These are phyloP conservation scores for Penicillium crystallinum DNA, from an alignment of 495 filamentous ascomycete genomes.

Conservation along the genomic window DNA sequence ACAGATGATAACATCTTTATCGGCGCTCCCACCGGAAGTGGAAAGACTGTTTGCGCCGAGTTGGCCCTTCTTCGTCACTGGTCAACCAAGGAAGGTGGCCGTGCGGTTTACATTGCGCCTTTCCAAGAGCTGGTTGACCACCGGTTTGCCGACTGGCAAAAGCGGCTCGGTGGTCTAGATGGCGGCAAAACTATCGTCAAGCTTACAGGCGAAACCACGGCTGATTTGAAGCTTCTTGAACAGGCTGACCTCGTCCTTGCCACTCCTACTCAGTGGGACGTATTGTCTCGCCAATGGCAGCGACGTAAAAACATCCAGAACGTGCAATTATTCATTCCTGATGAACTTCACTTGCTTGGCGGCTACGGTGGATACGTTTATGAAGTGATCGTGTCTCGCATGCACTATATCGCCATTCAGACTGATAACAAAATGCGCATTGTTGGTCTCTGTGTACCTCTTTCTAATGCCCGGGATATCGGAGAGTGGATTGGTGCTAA, in stretches of 20 bases:
- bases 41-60: constrained; percentile 96
- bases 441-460: constrained; percentile 83
- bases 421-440: constrained; percentile 81
- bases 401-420: constrained; percentile 93
- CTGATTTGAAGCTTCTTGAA: constrained; percentile 86
- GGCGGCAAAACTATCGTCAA: constrained; percentile 93
- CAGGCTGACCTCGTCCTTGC: constrained; percentile 87
- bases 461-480: constrained; percentile 87
- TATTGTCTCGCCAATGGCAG: constrained; percentile 93
- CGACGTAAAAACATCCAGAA: constrained; percentile 89
- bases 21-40: constrained; percentile 83
- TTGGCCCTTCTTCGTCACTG: constrained; percentile 88
- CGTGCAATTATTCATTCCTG: constrained; percentile 88
- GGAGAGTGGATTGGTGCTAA: constrained; percentile 99
- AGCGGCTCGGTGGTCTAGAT: constrained; percentile 61
- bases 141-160: constrained; percentile 75
- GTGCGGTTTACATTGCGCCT: constrained; percentile 91
- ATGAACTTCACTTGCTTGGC: constrained; percentile 95
- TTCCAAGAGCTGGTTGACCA: constrained; percentile 91
- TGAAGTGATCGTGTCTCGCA: constrained; percentile 91
- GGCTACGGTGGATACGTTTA: constrained; percentile 86
- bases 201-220: constrained; percentile 87
- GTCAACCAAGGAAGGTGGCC: constrained; percentile 61
- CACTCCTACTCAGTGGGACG: constrained; percentile 92
- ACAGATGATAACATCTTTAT: constrained; percentile 91